Percentiles rank a stretch among this genome's conserved stretches.
These are phyloP conservation scores for Cercophora newfieldiana DNA, from an alignment of 495 filamentous ascomycete genomes.

Conservation along the genomic window DNA sequence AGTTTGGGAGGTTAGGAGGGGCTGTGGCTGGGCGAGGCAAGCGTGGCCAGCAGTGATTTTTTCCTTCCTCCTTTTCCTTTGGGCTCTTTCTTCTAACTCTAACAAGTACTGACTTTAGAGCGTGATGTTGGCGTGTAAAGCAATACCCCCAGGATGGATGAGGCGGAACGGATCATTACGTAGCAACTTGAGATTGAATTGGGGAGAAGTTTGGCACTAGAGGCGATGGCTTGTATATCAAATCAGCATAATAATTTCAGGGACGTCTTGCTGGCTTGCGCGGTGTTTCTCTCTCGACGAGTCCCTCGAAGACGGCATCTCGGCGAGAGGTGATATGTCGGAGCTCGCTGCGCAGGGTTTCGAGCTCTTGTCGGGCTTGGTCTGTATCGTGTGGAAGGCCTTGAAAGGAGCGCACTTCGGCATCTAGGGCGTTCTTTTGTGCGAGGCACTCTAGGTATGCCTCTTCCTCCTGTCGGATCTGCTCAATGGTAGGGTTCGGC, in stretches of 20 bases:
- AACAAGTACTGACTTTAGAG: conserved; percentile 22
- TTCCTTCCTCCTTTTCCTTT: conserved; percentile 8
- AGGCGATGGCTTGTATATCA: conserved; percentile 13
- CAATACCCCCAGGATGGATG: conserved; percentile 12
- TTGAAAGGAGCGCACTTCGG: conserved; percentile 59
- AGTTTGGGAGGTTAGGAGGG: conserved; percentile 66
- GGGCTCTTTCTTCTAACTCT: conserved; percentile 9
- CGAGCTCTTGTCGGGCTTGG: conserved; percentile 64
- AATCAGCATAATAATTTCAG: neutral
- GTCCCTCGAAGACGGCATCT: conserved; percentile 67
- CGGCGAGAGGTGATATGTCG: conserved; percentile 55
- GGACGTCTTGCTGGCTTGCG: conserved; percentile 32
- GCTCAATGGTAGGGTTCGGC: conserved; percentile 40
- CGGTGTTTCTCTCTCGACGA: conserved; percentile 55
- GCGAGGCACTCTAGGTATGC: conserved; percentile 51
- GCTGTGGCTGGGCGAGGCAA: conserved; percentile 62
- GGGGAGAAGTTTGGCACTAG: neutral
- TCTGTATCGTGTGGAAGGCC: conserved; percentile 69
- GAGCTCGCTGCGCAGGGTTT: conserved; percentile 62
- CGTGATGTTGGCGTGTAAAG: conserved; percentile 22
- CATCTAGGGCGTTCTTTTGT: conserved; percentile 57
- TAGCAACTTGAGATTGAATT: neutral
- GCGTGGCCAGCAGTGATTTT: conserved; percentile 40
- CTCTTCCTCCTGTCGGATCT: conserved; percentile 54
- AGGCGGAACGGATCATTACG: conserved; percentile 3